These are phyloP conservation scores for Agrocybe chaxingu DNA, from an alignment of 768 basidiomycete species.

Conservation along the genomic window DNA sequence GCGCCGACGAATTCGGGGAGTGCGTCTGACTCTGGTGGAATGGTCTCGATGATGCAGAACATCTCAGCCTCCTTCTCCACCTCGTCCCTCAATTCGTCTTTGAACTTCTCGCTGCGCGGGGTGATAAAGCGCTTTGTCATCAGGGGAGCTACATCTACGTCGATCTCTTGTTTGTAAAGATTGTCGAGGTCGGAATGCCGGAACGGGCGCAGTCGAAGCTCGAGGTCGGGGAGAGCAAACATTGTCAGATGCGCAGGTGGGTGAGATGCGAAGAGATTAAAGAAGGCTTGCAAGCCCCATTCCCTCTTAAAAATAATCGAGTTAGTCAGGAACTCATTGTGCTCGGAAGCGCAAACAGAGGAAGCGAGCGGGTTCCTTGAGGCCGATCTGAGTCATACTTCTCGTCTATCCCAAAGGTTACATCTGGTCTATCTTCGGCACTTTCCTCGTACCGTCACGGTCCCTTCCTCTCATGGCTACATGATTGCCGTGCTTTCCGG, in stretches of 20 bases:
- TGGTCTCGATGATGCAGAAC: conserved; percentile 4
- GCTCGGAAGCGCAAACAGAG: too few species aligned
- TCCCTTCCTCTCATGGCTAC: too few species aligned
- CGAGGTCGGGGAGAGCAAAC: background rate
- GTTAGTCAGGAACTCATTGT: too few species aligned
- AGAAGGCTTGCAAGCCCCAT: too few species aligned
- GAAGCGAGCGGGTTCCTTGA: too few species aligned
- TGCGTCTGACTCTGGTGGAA: background rate
- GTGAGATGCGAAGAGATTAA: too few species aligned
- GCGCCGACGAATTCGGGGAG: conserved; percentile 5
- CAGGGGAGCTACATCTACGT: background rate
- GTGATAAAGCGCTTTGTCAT: background rate
- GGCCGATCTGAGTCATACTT: too few species aligned
- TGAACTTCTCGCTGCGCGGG: conserved; percentile 1
- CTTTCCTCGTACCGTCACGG: too few species aligned
- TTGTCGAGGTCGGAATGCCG: background rate
- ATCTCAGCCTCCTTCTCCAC: conserved; percentile 1
- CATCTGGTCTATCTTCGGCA: too few species aligned
- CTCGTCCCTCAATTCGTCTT: background rate
- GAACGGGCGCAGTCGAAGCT: conserved; percentile 1
- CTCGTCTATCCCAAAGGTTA: too few species aligned
- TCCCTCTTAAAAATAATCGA: too few species aligned
- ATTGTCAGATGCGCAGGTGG: background rate
- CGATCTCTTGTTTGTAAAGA: background rate
- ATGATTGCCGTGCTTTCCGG: too few species aligned